Conservation (phyloP, 192 early-diverging fungal species). For the Paraglomus occultum region DNA sequence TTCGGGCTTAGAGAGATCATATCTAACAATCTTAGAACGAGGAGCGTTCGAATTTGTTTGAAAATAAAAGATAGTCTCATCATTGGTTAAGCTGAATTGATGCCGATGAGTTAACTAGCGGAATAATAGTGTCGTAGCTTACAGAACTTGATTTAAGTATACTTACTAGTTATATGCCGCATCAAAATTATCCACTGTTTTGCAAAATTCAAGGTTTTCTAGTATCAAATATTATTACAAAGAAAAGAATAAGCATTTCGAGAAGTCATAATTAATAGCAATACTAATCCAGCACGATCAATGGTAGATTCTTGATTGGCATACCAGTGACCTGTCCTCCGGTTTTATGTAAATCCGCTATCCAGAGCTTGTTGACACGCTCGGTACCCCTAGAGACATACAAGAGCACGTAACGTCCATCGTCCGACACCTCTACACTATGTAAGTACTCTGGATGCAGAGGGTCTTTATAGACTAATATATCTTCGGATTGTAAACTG, state of each 20-base stretch:
- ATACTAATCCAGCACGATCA: no score
- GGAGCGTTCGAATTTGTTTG: conserved; percentile 61
- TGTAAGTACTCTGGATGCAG: conserved; percentile 45
- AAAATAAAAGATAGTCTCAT: conserved; percentile 61
- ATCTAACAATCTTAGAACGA: conserved; percentile 56
- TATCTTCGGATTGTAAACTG: conserved; percentile 59
- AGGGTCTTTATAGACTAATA: conserved; percentile 52
- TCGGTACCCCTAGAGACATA: conserved; percentile 45
- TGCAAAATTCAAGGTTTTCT: conserved; percentile 37
- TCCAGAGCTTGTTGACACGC: conserved; percentile 43
- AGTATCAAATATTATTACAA: not conserved
- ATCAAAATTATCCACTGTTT: conserved; percentile 54
- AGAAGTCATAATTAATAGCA: not conserved
- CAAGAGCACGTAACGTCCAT: conserved; percentile 62
- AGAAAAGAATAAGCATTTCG: not conserved
- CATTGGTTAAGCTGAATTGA: conserved; percentile 49
- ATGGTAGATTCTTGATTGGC: not conserved
- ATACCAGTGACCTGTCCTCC: conserved; percentile 23
- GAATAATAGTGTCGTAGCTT: no score
- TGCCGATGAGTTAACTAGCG: not conserved
- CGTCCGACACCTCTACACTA: conserved; percentile 41
- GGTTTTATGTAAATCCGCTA: conserved; percentile 37
- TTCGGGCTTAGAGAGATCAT: conserved; percentile 56
- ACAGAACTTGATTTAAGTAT: no score
- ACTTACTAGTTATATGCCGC: conserved; percentile 44